phyloP scores from a whole-genome alignment of 805 yeast genomes.

The Monosporozyma yasuniensis region DNA sequence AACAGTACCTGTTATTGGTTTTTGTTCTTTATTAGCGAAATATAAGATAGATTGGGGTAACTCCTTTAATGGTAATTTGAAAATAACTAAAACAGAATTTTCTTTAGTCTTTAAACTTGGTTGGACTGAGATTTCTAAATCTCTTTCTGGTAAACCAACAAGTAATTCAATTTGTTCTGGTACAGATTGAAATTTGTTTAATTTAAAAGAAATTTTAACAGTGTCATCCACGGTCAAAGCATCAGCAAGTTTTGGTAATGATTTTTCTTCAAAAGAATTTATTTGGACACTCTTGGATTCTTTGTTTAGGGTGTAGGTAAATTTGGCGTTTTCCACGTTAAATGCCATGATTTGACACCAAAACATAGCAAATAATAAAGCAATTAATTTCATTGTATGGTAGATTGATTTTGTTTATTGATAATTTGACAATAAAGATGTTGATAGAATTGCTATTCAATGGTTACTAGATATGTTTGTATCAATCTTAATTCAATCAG shows the following conservation, averaged over 20 bases:
- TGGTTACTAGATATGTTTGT: background rate
- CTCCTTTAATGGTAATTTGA: constrained; percentile 7
- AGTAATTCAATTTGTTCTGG: constrained; percentile 22
- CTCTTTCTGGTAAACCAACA: constrained; percentile 19
- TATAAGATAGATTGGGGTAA: constrained; percentile 19
- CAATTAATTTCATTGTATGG: background rate
- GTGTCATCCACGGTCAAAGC: constrained; percentile 9
- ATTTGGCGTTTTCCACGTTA: constrained; percentile 5
- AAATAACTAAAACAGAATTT: constrained; percentile 7
- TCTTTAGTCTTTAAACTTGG: constrained; percentile 16
- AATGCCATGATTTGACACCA: constrained; percentile 5
- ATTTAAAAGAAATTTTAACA: constrained; percentile 15
- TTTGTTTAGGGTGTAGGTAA: background rate
- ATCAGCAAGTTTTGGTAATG: background rate
- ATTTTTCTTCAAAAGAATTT: constrained; percentile 8
- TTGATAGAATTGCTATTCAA: background rate
- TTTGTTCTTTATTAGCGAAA: constrained; percentile 11
- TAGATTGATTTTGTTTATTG: too few species aligned
- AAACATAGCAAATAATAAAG: constrained; percentile 2
- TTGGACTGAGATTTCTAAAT: constrained; percentile 16
- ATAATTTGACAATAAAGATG: too few species aligned
- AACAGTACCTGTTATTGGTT: constrained; percentile 15
- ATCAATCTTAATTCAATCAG: background rate
- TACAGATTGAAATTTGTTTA: constrained; percentile 4
- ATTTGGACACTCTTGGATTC: background rate